These are phyloP conservation scores for Ganoderma multipileum DNA, from an alignment of 1,284 basidiomycete species.

Conservation along the genomic window DNA sequence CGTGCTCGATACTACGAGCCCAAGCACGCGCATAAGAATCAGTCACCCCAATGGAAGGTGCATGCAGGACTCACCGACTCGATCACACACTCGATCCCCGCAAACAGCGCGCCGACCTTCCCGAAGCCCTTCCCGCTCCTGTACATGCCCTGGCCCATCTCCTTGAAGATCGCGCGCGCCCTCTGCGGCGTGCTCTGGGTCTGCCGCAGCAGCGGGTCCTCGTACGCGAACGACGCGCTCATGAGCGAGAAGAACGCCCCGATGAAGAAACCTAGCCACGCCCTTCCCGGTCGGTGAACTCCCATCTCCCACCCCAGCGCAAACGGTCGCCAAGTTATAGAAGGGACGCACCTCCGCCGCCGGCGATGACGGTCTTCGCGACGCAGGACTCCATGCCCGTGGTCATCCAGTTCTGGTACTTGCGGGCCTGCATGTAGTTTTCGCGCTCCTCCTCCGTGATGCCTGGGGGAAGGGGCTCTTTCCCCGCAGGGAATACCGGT, in stretches of 20 bases:
- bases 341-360: slow-evolving; percentile 71
- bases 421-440: slow-evolving; percentile 71
- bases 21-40: not conserved
- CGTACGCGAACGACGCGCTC: slow-evolving; percentile 94
- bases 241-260: slow-evolving; percentile 97
- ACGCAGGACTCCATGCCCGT: slow-evolving; percentile 86
- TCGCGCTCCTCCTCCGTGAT: slow-evolving; percentile 82
- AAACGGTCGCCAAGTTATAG: not conserved
- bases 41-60: slow-evolving; percentile 6
- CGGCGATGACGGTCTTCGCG: slow-evolving; percentile 82
- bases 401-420: slow-evolving; percentile 76
- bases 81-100: slow-evolving; percentile 94
- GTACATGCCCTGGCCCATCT: slow-evolving; percentile 96
- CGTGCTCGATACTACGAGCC: slow-evolving; percentile 88
- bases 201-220: slow-evolving; percentile 87
- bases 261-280: slow-evolving; percentile 78
- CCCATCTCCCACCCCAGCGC: not conserved
- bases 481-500: slow-evolving; percentile 64
- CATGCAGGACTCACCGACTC: slow-evolving; percentile 81
- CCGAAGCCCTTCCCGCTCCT: slow-evolving; percentile 91
- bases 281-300: slow-evolving; percentile 22
- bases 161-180: slow-evolving; percentile 87
- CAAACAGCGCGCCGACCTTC: slow-evolving; percentile 93
- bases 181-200: slow-evolving; percentile 76
- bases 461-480: slow-evolving; percentile 84